phyloP scores from a whole-genome alignment of 2,329 filamentous ascomycete species.

The Rhinocladiella similis region DNA sequence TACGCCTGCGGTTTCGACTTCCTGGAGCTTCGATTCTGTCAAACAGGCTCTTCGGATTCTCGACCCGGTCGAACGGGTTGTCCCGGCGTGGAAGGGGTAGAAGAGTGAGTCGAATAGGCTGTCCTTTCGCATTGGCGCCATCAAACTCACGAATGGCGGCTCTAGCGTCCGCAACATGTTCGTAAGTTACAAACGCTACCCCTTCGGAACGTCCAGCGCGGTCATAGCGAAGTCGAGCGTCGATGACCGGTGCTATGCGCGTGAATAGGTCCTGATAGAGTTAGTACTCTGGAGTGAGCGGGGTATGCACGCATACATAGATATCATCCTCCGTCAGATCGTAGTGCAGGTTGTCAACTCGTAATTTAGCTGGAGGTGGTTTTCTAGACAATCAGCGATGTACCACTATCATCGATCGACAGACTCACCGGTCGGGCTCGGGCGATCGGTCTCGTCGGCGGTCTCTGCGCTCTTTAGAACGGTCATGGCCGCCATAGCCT shows the following conservation, averaged over 20 bases:
- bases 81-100: slow-evolving; percentile 53
- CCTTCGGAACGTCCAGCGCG: slow-evolving; percentile 86
- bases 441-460: slow-evolving; percentile 39
- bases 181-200: slow-evolving; percentile 80
- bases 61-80: slow-evolving; percentile 52
- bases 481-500: slow-evolving; percentile 16
- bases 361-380: slow-evolving; percentile 66
- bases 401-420: neutral
- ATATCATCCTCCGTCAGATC: slow-evolving; percentile 84
- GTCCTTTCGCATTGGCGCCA: slow-evolving; percentile 85
- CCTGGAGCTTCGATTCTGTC: slow-evolving; percentile 56
- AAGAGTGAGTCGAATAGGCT: slow-evolving; percentile 75
- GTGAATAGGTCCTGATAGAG: slow-evolving; percentile 70
- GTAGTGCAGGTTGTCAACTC: slow-evolving; percentile 89
- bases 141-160: slow-evolving; percentile 78
- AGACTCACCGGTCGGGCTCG: slow-evolving; percentile 38
- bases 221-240: slow-evolving; percentile 76
- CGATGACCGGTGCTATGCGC: slow-evolving; percentile 70
- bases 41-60: slow-evolving; percentile 64
- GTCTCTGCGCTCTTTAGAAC: slow-evolving; percentile 16
- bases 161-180: slow-evolving; percentile 67
- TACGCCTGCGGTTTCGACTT: slow-evolving; percentile 40
- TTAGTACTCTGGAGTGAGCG: slow-evolving; percentile 3
- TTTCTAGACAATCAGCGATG: slow-evolving; percentile 45
- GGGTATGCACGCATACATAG: slow-evolving; percentile 55